phyloP scores from a whole-genome alignment of 2,329 filamentous ascomycete genomes.

The Neurospora crassa region DNA sequence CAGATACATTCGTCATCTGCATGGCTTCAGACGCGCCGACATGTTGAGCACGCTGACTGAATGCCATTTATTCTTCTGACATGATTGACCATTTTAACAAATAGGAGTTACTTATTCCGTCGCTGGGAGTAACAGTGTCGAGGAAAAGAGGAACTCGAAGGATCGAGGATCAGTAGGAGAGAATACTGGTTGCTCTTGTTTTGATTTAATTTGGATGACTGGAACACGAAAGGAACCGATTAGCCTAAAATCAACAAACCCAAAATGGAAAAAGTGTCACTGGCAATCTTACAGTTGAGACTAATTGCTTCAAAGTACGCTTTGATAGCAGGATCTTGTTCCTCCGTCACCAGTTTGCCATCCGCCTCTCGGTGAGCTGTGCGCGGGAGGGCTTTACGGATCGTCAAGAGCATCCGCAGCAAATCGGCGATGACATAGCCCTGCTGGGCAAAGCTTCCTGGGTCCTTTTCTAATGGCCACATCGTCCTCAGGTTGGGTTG shows the following conservation, averaged over 20 bases:
- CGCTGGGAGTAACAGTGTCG: conserved; percentile 29
- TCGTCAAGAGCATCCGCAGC: conserved; percentile 51
- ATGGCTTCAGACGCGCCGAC: not conserved
- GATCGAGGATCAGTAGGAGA: conserved; percentile 38
- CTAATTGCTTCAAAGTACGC: conserved; percentile 47
- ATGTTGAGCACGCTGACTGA: not conserved
- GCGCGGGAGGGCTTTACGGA: conserved; percentile 48
- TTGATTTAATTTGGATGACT: conserved; percentile 32
- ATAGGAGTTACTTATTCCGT: conserved; percentile 10
- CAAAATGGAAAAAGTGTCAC: not conserved
- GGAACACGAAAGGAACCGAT: not conserved
- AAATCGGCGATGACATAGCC: conserved; percentile 49
- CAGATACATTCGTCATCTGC: not conserved
- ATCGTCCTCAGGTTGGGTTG: conserved; percentile 48
- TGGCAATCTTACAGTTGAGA: conserved; percentile 42
- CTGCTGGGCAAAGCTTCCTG: conserved; percentile 47
- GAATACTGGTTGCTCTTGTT: conserved; percentile 43
- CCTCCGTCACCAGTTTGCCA: conserved; percentile 38
- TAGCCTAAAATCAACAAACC: not conserved
- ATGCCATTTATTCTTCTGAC: not conserved
- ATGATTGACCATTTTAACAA: not conserved
- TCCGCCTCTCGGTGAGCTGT: conserved; percentile 34
- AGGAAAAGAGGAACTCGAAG: conserved; percentile 35
- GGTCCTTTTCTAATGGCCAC: conserved; percentile 53
- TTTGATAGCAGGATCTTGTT: conserved; percentile 34